Percentiles rank a stretch among this genome's conserved stretches.
These are phyloP conservation scores for Leucocoprinus birnbaumii DNA, from an alignment of 768 basidiomycete genomes.

Conservation along the genomic window DNA sequence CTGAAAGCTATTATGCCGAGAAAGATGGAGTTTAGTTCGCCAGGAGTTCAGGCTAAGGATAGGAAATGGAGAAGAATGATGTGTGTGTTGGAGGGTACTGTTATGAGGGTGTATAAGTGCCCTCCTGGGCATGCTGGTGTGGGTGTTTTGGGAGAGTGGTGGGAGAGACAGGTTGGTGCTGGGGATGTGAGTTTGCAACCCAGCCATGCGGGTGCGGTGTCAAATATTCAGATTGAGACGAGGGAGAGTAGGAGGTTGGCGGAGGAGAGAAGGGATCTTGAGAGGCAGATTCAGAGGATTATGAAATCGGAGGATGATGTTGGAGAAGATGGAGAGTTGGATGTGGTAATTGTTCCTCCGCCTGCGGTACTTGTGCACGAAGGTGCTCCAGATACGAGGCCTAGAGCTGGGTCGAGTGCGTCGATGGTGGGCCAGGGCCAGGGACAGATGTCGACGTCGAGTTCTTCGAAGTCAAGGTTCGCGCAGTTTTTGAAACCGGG, in stretches of 20 bases:
- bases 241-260: conserved; percentile 15
- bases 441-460: neutral
- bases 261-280: conserved; percentile 18
- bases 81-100: conserved; percentile 92
- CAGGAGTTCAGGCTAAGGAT: conserved; percentile 86
- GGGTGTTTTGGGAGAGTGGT: conserved; percentile 67
- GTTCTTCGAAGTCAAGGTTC: conserved; percentile 33
- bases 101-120: conserved; percentile 71
- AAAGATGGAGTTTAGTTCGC: conserved; percentile 89
- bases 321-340: conserved; percentile 12
- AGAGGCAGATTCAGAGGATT: conserved; percentile 17
- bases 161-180: conserved; percentile 76
- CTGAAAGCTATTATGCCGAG: conserved; percentile 80
- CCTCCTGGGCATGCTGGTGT: conserved; percentile 39
- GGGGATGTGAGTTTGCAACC: conserved; percentile 43
- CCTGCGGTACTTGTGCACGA: neutral
- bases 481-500: conserved; percentile 42
- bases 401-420: neutral
- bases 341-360: neutral
- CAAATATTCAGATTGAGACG: conserved; percentile 19
- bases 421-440: neutral
- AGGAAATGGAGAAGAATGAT: conserved; percentile 89
- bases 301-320: conserved; percentile 22
- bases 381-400: neutral
- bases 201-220: conserved; percentile 15